Percentiles rank a stretch among this genome's conserved stretches.
These are phyloP conservation scores for Pythium guiyangense DNA, from an alignment of 352 stramenopile genomes.

Conservation along the genomic window DNA sequence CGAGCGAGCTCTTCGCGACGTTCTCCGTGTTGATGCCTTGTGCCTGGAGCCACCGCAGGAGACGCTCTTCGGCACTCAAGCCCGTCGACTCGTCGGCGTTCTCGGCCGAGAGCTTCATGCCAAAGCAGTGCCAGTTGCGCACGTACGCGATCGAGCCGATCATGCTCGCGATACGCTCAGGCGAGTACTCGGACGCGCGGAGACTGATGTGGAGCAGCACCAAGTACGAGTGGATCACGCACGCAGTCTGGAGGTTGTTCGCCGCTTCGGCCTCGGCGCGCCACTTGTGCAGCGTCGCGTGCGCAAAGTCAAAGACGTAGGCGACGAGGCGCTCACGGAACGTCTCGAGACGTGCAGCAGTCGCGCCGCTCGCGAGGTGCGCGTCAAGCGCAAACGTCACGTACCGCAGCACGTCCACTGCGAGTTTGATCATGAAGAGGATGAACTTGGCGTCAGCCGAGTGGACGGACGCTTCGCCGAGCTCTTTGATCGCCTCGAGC, in stretches of 20 bases:
- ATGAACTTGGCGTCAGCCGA: slow-evolving; percentile 82
- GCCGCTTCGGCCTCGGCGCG: slow-evolving; percentile 54
- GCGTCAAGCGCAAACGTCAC: slow-evolving; percentile 70
- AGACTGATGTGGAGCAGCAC: slow-evolving; percentile 68
- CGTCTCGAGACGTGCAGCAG: slow-evolving; percentile 35
- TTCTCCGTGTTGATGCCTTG: slow-evolving; percentile 89
- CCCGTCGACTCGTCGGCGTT: slow-evolving; percentile 33
- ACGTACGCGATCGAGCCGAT: slow-evolving; percentile 85
- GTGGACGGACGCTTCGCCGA: slow-evolving; percentile 78
- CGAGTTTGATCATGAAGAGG: slow-evolving; percentile 85
- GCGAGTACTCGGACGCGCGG: slow-evolving; percentile 59
- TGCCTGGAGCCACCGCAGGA: slow-evolving; percentile 86
- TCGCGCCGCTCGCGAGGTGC: slow-evolving; percentile 24
- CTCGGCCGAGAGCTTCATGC: slow-evolving; percentile 73
- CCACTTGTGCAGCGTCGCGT: slow-evolving; percentile 76
- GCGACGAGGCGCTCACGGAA: slow-evolving; percentile 51
- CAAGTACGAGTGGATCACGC: slow-evolving; percentile 85
- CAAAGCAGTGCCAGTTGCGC: slow-evolving; percentile 90
- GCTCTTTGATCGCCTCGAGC: slow-evolving; percentile 74
- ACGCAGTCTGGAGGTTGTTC: slow-evolving; percentile 78
- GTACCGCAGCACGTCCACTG: slow-evolving; percentile 75
- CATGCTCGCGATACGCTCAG: slow-evolving; percentile 58
- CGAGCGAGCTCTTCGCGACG: slow-evolving; percentile 67
- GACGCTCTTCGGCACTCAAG: slow-evolving; percentile 63
- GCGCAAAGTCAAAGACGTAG: slow-evolving; percentile 70